Conservation (phyloP, 2,329 filamentous ascomycete species). For the Fusarium chaquense region DNA sequence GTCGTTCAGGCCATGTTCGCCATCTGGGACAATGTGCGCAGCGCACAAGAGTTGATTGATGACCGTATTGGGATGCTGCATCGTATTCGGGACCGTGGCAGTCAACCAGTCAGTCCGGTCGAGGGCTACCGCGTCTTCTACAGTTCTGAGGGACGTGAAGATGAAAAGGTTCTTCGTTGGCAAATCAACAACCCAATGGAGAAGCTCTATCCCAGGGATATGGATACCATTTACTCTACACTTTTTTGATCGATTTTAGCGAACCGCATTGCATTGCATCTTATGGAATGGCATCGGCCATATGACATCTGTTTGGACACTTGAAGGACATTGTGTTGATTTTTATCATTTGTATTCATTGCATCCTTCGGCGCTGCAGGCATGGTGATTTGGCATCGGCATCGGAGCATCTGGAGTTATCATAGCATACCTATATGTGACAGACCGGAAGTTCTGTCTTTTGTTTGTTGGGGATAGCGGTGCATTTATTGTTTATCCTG, state of each 20-base stretch:
- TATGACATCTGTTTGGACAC: conserved; percentile 13
- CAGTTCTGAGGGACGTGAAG: conserved; percentile 45
- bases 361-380: conserved; percentile 40
- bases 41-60: conserved; percentile 62
- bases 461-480: conserved; percentile 21
- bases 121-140: conserved; percentile 51
- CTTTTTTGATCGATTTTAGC: conserved; percentile 37
- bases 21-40: conserved; percentile 70
- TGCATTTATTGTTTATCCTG: conserved; percentile 19
- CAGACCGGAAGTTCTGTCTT: conserved; percentile 15
- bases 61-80: conserved; percentile 53
- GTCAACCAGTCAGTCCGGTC: conserved; percentile 44
- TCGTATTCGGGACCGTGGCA: conserved; percentile 51
- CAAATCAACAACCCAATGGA: conserved; percentile 54
- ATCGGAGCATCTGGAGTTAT: conserved; percentile 28
- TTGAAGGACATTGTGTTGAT: conserved; percentile 2
- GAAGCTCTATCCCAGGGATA: conserved; percentile 52
- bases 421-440: conserved; percentile 29
- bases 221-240: conserved; percentile 54
- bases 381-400: conserved; percentile 30
- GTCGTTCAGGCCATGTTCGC: conserved; percentile 67
- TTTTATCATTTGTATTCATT: conserved; percentile 24
- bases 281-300: not conserved
- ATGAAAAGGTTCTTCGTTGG: conserved; percentile 51
- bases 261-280: not conserved